These are phyloP conservation scores for Sugiyamaella chiloensis DNA, from an alignment of 805 yeast genomes.

Conservation along the genomic window DNA sequence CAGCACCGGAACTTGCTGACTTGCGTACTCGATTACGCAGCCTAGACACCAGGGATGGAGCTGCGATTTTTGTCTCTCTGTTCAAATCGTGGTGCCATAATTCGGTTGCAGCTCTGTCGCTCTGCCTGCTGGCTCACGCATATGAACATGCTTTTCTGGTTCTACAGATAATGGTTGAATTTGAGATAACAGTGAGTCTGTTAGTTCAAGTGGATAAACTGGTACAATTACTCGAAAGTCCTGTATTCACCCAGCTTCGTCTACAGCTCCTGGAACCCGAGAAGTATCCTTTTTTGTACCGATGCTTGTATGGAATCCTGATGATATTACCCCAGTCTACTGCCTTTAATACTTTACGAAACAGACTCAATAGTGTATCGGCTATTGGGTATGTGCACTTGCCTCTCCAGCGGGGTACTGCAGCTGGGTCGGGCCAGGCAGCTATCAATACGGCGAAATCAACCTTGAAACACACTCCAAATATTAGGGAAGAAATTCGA, in stretches of 20 bases:
- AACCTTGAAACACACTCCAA: slow-evolving; percentile 10
- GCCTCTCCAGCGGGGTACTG: slow-evolving; percentile 21
- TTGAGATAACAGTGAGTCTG: slow-evolving; percentile 74
- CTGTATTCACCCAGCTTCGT: slow-evolving; percentile 82
- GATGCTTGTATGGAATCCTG: slow-evolving; percentile 84
- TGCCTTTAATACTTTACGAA: slow-evolving; percentile 78
- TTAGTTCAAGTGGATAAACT: slow-evolving; percentile 84
- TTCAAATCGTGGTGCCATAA: slow-evolving; percentile 92
- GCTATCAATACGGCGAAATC: slow-evolving; percentile 20
- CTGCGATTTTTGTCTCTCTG: slow-evolving; percentile 65
- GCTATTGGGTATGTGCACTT: slow-evolving; percentile 36
- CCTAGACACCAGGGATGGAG: slow-evolving; percentile 61
- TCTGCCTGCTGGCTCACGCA: slow-evolving; percentile 81
- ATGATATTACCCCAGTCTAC: slow-evolving; percentile 94
- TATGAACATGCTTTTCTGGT: slow-evolving; percentile 86
- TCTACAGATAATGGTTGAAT: slow-evolving; percentile 72
- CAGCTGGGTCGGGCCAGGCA: slow-evolving; percentile 10
- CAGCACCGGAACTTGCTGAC: slow-evolving; percentile 73
- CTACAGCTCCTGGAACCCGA: slow-evolving; percentile 88
- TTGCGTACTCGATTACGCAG: slow-evolving; percentile 66
- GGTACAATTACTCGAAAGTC: slow-evolving; percentile 88
- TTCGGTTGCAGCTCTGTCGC: slow-evolving; percentile 80
- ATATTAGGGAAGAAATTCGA: slow-evolving; percentile 29
- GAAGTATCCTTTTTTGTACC: slow-evolving; percentile 72
- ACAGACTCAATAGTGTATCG: slow-evolving; percentile 61